Evolutionary conservation across 495 filamentous ascomycete genomes (phyloP).

Genomic region (Chaetomium cochliodes): DNA sequence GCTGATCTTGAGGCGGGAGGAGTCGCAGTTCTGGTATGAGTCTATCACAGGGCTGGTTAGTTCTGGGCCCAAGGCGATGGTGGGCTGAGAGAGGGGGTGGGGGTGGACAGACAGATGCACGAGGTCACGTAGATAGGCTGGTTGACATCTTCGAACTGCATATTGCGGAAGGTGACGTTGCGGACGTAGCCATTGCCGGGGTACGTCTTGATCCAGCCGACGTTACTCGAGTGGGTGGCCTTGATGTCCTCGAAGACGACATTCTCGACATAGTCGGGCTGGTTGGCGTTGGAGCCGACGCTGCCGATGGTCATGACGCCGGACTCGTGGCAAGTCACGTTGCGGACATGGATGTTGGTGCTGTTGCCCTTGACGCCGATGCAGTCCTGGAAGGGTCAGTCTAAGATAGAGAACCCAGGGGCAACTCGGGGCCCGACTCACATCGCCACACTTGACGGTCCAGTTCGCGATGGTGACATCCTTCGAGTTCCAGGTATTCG

Average conservation of each 20-base stretch:
- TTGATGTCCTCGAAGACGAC: slow-evolving; percentile 44
- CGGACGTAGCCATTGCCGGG: slow-evolving; percentile 46
- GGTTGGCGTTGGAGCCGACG: slow-evolving; percentile 37
- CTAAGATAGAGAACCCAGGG: neutral
- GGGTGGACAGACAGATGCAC: slow-evolving; percentile 48
- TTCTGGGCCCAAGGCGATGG: neutral
- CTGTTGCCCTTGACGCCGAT: slow-evolving; percentile 62
- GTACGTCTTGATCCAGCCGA: slow-evolving; percentile 58
- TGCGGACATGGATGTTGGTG: slow-evolving; percentile 47
- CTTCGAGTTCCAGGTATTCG: slow-evolving; percentile 46
- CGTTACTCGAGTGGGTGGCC: slow-evolving; percentile 49
- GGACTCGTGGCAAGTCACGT: slow-evolving; percentile 45
- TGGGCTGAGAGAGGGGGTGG: neutral
- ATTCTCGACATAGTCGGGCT: slow-evolving; percentile 42
- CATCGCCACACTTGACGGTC: slow-evolving; percentile 46
- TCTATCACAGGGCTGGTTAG: slow-evolving; percentile 26
- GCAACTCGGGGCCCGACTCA: slow-evolving; percentile 23
- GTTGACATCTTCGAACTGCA: slow-evolving; percentile 48
- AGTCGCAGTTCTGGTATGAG: slow-evolving; percentile 49
- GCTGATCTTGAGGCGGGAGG: slow-evolving; percentile 49
- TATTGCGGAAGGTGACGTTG: slow-evolving; percentile 55
- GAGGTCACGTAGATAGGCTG: slow-evolving; percentile 59
- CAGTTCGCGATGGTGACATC: slow-evolving; percentile 43
- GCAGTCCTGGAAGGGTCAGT: slow-evolving; percentile 47
- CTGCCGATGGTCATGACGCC: slow-evolving; percentile 41